These are phyloP conservation scores for Xanthoconium stramineum DNA, from an alignment of 768 basidiomycete genomes.

Conservation along the genomic window DNA sequence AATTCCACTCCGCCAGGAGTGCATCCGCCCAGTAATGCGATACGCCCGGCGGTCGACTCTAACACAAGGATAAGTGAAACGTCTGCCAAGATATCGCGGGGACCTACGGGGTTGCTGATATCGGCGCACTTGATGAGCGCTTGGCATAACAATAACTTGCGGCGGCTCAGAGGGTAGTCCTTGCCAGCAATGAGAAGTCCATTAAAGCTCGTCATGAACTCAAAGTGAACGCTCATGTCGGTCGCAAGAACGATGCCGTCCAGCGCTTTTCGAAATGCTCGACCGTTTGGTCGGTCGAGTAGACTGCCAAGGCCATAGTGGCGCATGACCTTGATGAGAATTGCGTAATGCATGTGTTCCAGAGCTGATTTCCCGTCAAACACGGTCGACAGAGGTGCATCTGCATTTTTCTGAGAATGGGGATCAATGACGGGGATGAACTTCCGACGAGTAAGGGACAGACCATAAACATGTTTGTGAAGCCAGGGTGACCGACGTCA, in stretches of 20 bases:
- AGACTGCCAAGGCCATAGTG: slow-evolving; percentile 71
- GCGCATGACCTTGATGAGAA: slow-evolving; percentile 77
- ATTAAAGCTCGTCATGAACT: slow-evolving; percentile 72
- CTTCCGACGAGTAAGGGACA: slow-evolving; percentile 25
- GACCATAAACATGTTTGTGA: slow-evolving; percentile 93
- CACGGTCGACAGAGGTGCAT: slow-evolving; percentile 80
- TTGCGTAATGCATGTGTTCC: slow-evolving; percentile 86
- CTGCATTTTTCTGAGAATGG: slow-evolving; percentile 78
- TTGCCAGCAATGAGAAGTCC: slow-evolving; percentile 42
- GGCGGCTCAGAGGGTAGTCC: slow-evolving; percentile 38
- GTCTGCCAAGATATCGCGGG: background rate
- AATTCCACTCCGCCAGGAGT: slow-evolving; percentile 85
- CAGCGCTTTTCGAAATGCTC: slow-evolving; percentile 68
- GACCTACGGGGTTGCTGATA: slow-evolving; percentile 93
- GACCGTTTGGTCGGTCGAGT: slow-evolving; percentile 53
- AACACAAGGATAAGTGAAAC: slow-evolving; percentile 8
- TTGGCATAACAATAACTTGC: slow-evolving; percentile 77
- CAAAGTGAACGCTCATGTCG: slow-evolving; percentile 88
- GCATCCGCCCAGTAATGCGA: slow-evolving; percentile 92
- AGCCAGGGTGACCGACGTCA: slow-evolving; percentile 95
- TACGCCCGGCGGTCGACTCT: slow-evolving; percentile 92
- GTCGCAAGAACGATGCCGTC: slow-evolving; percentile 84
- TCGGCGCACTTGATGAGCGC: slow-evolving; percentile 96
- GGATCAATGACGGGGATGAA: slow-evolving; percentile 5
- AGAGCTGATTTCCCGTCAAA: slow-evolving; percentile 89